These are phyloP conservation scores for Sporisorium reilianum DNA, from an alignment of 1,284 basidiomycete genomes.

Conservation along the genomic window DNA sequence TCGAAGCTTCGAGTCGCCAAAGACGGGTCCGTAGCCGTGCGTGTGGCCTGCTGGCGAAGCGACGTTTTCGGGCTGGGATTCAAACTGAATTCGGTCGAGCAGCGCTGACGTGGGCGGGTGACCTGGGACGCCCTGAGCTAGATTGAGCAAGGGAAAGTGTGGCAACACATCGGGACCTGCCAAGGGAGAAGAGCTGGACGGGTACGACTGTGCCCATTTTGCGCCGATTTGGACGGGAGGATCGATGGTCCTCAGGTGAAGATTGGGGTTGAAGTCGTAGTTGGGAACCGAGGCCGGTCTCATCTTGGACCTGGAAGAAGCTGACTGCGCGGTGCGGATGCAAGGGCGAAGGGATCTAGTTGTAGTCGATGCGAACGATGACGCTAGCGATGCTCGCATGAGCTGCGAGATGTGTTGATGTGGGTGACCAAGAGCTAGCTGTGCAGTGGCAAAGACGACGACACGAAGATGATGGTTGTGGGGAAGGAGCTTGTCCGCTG, in stretches of 20 bases:
- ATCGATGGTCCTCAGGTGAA: slow-evolving; percentile 38
- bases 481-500: neutral
- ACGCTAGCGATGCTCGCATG: neutral
- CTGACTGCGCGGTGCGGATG: neutral
- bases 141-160: slow-evolving; percentile 50
- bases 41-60: slow-evolving; percentile 48
- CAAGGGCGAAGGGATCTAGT: slow-evolving; percentile 8
- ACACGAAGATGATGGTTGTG: neutral
- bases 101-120: slow-evolving; percentile 43
- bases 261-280: slow-evolving; percentile 45
- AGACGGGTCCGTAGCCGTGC: slow-evolving; percentile 77
- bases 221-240: slow-evolving; percentile 53
- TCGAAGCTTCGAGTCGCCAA: slow-evolving; percentile 77
- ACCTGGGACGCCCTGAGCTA: slow-evolving; percentile 62
- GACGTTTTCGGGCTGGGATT: slow-evolving; percentile 25
- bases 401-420: neutral
- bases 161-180: slow-evolving; percentile 20
- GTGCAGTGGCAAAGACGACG: neutral
- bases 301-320: slow-evolving; percentile 15
- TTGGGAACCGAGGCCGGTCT: slow-evolving; percentile 14
- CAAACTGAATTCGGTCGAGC: slow-evolving; percentile 39
- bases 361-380: slow-evolving; percentile 10
- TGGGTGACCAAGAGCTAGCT: too few species aligned
- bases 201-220: slow-evolving; percentile 47
- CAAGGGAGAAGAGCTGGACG: slow-evolving; percentile 31